These are phyloP conservation scores for Fusarium brachygibbosum DNA, from an alignment of 2,329 filamentous ascomycete species.

Conservation along the genomic window DNA sequence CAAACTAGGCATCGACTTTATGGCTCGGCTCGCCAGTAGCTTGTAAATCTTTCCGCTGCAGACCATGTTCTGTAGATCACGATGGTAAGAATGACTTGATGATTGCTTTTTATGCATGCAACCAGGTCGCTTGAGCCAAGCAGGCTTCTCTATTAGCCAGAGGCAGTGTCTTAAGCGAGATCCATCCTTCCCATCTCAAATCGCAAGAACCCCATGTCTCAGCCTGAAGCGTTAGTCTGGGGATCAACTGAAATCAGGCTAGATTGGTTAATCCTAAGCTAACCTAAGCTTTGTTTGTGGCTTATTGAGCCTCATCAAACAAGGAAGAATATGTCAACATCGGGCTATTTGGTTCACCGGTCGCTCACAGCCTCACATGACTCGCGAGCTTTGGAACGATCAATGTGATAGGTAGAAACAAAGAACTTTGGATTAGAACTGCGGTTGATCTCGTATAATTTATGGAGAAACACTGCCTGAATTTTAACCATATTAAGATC, in stretches of 20 bases:
- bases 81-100: background rate
- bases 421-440: background rate
- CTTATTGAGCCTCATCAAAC: constrained; percentile 1
- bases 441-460: background rate
- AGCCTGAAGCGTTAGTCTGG: background rate
- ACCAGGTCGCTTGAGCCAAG: background rate
- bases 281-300: background rate
- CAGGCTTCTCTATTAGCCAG: background rate
- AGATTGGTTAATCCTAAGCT: background rate
- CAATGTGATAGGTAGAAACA: background rate
- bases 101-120: constrained; percentile 1
- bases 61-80: background rate
- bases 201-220: constrained; percentile 1
- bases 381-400: background rate
- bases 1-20: background rate
- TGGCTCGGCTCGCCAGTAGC: background rate
- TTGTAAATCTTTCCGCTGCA: background rate
- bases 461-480: too few species aligned
- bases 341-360: too few species aligned
- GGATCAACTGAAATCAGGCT: background rate
- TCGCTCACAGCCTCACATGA: background rate
- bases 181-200: background rate
- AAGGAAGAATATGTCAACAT: background rate
- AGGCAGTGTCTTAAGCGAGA: constrained; percentile 1
- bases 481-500: too few species aligned